Percentiles rank a stretch among this genome's conserved stretches.
phyloP scores from a whole-genome alignment of 2,329 filamentous ascomycete species.

The Cladosporium sp. region DNA sequence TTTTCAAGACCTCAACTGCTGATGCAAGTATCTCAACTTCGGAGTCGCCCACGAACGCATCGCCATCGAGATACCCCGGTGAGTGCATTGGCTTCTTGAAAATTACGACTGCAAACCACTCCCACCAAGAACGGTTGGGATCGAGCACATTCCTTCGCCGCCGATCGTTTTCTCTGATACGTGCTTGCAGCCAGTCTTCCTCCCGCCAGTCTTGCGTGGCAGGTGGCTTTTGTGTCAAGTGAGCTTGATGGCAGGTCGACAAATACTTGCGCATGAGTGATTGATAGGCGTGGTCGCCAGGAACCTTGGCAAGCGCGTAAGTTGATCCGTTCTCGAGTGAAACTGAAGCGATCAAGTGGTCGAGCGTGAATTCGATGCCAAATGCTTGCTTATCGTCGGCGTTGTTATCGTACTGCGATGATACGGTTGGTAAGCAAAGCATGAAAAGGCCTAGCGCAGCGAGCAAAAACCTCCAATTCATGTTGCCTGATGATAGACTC shows the following conservation, averaged over 20 bases:
- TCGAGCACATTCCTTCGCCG: background rate
- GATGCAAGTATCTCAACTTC: background rate
- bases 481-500: background rate
- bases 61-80: background rate
- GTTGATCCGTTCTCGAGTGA: background rate
- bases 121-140: background rate
- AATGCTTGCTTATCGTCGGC: background rate
- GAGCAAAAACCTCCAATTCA: background rate
- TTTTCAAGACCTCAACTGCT: background rate
- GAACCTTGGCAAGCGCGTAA: background rate
- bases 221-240: background rate
- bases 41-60: background rate
- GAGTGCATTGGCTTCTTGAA: background rate
- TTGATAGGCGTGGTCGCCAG: background rate
- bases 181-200: background rate
- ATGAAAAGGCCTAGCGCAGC: too few relatives aligned
- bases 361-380: background rate
- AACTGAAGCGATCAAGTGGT: background rate
- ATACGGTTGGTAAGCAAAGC: too few relatives aligned
- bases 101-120: background rate
- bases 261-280: background rate
- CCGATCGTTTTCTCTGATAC: background rate
- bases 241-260: background rate
- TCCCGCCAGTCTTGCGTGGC: background rate
- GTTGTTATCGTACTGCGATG: too few relatives aligned